Evolutionary conservation across 768 basidiomycete species (phyloP), one percentile per base, ranked within the genome.

Genomic region (Porpolomopsis calyptriformis): DNA sequence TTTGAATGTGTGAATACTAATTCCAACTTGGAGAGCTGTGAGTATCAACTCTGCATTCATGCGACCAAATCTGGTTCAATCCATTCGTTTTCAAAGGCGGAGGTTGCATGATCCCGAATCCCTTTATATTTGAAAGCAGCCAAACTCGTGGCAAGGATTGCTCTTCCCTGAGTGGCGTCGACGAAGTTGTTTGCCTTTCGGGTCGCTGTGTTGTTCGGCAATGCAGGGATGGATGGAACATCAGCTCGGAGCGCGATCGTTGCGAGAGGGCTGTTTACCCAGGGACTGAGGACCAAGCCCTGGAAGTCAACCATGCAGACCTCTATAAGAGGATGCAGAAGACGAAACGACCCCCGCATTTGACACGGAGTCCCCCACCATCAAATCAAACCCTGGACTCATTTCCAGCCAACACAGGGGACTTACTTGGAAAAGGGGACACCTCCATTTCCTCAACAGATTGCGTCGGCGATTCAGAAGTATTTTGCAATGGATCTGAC

Each of bases 21-120:
- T 10, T 19, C 34, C 22, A 46, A 36, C 24, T 37, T 38, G 25
- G 45, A 46, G 16, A 46, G 45, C 45, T 46, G 45, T 46, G 18
- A 46, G 45, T 37, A 12, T 37, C 19, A 19, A 4, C 20, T 23
- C 2, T 8, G 20, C 20, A 23, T 35, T 7, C 18, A 8, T 31
- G 29, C 29, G 14, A 41, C 16, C 5, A 22, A 23, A 14, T 14
- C 23, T 20, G 3, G 4, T 25, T 25, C n/a, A 3, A 7, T 41
- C 14, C 26, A 31, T 25, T 16, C 3, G 20, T 19, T 8, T 19
- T 10, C 4, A 23, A 20, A 46, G 45, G 45, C 25, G 45, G 45
- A 1, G 45, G 45, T 35, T 46, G 45, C 24, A 23, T 24, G 4
- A 38, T 46, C 12, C 45, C 45, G 11, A 24, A 46, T 38, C 45